Conservation (phyloP, 768 basidiomycete genomes). For the Pisolithus sp. region DNA sequence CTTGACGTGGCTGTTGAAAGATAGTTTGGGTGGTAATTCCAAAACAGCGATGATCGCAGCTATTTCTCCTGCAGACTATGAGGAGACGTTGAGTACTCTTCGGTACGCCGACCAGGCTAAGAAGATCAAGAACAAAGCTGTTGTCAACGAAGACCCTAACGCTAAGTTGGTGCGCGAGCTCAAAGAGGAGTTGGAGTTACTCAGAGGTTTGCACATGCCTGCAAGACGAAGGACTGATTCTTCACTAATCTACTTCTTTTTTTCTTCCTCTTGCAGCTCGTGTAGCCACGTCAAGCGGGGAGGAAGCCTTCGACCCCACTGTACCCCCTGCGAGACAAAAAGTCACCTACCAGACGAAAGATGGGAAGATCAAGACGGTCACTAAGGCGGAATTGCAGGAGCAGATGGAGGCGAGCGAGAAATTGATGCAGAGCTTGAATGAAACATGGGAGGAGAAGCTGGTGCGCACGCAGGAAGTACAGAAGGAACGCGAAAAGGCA, state of each 20-base stretch:
- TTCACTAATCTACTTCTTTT: too few species aligned
- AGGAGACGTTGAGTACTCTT: slow-evolving; percentile 93
- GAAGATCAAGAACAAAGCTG: slow-evolving; percentile 99
- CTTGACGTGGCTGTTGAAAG: slow-evolving; percentile 96
- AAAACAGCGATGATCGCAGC: slow-evolving; percentile 99
- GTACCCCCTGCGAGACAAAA: slow-evolving; percentile 93
- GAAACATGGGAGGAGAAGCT: slow-evolving; percentile 98
- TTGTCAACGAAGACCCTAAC: slow-evolving; percentile 99
- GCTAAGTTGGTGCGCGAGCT: slow-evolving; percentile 98
- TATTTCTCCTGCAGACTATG: slow-evolving; percentile 97
- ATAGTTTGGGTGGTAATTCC: slow-evolving; percentile 93
- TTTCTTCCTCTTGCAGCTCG: slow-evolving; percentile 51
- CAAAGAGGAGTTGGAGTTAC: slow-evolving; percentile 94
- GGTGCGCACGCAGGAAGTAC: slow-evolving; percentile 85
- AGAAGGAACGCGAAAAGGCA: slow-evolving; percentile 95
- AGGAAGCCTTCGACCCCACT: slow-evolving; percentile 78
- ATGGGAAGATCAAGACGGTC: slow-evolving; percentile 90
- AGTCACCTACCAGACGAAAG: slow-evolving; percentile 89
- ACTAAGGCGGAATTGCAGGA: slow-evolving; percentile 97
- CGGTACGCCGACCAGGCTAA: slow-evolving; percentile 99
- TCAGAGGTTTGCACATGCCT: slow-evolving; percentile 52
- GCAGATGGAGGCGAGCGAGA: slow-evolving; percentile 92
- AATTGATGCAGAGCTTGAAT: slow-evolving; percentile 87
- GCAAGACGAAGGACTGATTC: background rate
- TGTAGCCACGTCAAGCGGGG: slow-evolving; percentile 59